Evolutionary conservation across 1,284 basidiomycete species (phyloP).

Genomic region (Ustilago tritici): DNA sequence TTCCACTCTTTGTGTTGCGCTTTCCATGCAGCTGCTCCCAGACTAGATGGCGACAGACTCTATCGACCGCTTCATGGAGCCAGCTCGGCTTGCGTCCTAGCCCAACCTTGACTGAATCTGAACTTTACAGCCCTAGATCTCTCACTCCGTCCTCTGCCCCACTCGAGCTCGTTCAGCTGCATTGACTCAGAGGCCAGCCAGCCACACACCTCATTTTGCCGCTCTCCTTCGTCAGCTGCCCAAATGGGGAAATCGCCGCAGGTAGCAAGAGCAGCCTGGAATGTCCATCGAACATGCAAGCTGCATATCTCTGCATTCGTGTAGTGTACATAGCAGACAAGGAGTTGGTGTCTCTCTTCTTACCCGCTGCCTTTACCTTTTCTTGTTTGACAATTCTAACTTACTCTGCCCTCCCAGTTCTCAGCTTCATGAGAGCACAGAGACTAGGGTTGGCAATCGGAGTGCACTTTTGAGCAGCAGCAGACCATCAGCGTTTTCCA

Average conservation of each 20-base stretch:
- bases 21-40: constrained; percentile 1
- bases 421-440: not conserved
- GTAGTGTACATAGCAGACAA: not conserved
- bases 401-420: not conserved
- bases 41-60: constrained; percentile 2
- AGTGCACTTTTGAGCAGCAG: not conserved
- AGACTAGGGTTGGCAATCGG: not conserved
- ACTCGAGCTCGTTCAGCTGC: not conserved
- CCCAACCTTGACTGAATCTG: constrained; percentile 1
- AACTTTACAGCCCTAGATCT: not conserved
- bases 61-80: constrained; percentile 17
- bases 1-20: not conserved
- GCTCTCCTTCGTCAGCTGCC: constrained; percentile 2
- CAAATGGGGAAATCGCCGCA: constrained; percentile 3
- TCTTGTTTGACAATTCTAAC: not conserved
- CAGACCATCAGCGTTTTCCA: not conserved
- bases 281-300: constrained; percentile 5
- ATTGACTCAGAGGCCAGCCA: not conserved
- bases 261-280: constrained; percentile 1
- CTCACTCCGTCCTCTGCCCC: not conserved
- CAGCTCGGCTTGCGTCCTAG: not conserved
- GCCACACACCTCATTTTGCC: constrained; percentile 14
- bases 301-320: not conserved
- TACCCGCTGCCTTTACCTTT: not conserved
- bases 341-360: not conserved